Evolutionary conservation across 83 land plant species (phyloP).

Genomic region (Diphasiastrum complanatum): DNA sequence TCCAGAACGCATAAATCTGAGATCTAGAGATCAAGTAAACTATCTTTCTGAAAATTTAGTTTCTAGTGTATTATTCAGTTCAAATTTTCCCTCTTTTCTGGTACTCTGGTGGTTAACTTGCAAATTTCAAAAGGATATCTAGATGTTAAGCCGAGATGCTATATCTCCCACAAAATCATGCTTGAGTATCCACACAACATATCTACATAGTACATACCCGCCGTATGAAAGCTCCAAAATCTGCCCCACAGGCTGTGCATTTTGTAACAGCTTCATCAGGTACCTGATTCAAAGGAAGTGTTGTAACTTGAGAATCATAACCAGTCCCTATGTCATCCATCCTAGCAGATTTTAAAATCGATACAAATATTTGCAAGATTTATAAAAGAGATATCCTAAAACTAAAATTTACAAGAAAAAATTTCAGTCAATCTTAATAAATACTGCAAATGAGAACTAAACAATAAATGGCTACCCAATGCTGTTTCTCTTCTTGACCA

Average conservation of each 20-base stretch:
- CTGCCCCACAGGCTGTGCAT: slow-evolving; percentile 81
- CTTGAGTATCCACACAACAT: no score
- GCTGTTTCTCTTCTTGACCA: slow-evolving; percentile 81
- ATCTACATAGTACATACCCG: slow-evolving; percentile 36
- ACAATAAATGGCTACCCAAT: slow-evolving; percentile 56
- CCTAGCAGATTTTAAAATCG: neutral
- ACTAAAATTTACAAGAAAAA: neutral
- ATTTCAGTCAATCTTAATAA: neutral
- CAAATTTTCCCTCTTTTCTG: no score
- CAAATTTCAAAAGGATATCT: no score
- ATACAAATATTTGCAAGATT: neutral
- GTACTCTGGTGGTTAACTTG: no score
- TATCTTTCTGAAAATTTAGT: no score
- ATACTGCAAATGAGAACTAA: neutral
- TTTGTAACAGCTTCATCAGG: slow-evolving; percentile 92
- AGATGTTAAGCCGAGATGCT: no score
- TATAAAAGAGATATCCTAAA: neutral
- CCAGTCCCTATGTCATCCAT: neutral
- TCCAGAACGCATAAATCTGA: no score
- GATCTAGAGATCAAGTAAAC: no score
- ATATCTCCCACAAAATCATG: neutral
- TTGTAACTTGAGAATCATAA: no score
- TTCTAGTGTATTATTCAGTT: no score
- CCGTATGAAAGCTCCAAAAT: slow-evolving; percentile 78
- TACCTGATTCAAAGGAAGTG: slow-evolving; percentile 48